Base-by-base conservation (phyloP, 805 yeast species). In the Geotrichum ghanense region DNA sequence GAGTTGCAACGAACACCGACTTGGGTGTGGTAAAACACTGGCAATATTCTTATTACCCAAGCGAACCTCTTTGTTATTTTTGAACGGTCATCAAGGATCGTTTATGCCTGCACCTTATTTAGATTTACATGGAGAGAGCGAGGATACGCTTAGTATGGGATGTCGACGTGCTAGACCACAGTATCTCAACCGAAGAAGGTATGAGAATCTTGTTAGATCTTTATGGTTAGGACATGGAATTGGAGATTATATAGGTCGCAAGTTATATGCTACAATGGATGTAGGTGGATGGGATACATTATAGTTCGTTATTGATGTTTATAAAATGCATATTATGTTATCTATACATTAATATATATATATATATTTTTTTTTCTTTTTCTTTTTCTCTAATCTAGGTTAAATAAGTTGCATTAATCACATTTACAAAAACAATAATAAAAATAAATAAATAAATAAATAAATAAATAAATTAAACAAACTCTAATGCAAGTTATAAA, bases 231-330 rank as follows among this genome's bases (percentile, higher is more conserved):
- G 76, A 47, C 89, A 87, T 57, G 84, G 83, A 57, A 69, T 86
- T 2, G 81, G 86, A 3, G 86, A 85, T 54, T 70, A 73, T 41
- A 79, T 89, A 26, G 88, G 87, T 1, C 71, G 97, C 51, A 79
- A 79, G 53, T 71, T 90, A 14, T 97, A 90, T 55, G 78, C 81
- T 35, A 75, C 74, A 5, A 64, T 81, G 26, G 97, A 90, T 62
- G 76, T 82, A 34, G 98, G 98, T 6, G 98, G 98, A 0, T 90
- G 98, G 98, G 92, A 83, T 55, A 84, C 92, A 1, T 66, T 83
- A 51, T 86, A 66, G n/a, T n/a, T n/a, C n/a, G n/a, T n/a, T n/a
- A n/a, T n/a, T n/a, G n/a, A n/a, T n/a, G n/a, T n/a, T n/a, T n/a
- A n/a, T n/a, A n/a, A n/a, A n/a, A n/a, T n/a, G n/a, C n/a, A n/a